Evolutionary conservation across 495 filamentous ascomycete species (phyloP).

Genomic region (Talaromyces borbonicus): DNA sequence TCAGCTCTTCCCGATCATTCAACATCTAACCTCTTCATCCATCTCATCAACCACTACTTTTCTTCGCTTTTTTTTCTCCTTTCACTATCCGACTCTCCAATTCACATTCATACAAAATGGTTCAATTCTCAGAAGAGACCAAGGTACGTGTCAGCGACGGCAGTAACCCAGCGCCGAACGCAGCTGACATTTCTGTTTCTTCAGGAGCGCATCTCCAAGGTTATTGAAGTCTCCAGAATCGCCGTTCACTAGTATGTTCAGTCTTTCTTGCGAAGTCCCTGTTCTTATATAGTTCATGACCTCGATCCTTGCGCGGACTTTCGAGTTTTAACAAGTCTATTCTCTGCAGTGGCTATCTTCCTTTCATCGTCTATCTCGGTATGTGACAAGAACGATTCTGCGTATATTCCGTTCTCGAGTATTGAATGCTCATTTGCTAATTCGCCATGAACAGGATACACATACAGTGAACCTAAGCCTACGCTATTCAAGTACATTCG

Average conservation of each 20-base stretch:
- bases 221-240: slow-evolving; percentile 88
- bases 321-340: slow-evolving; percentile 24
- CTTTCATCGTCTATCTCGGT: slow-evolving; percentile 96
- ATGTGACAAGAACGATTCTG: slow-evolving; percentile 29
- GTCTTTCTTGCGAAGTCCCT: not conserved
- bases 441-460: slow-evolving; percentile 66
- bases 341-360: slow-evolving; percentile 74
- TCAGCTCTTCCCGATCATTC: not conserved
- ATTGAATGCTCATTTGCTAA: slow-evolving; percentile 1
- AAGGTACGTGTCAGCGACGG: slow-evolving; percentile 51
- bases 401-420: not conserved
- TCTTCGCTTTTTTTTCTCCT: too few relatives aligned
- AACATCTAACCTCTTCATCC: not conserved
- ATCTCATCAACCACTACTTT: not conserved
- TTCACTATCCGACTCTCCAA: too few relatives aligned
- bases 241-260: slow-evolving; percentile 83
- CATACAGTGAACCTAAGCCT: slow-evolving; percentile 81
- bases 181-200: slow-evolving; percentile 1
- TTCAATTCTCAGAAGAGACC: slow-evolving; percentile 91
- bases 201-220: slow-evolving; percentile 90
- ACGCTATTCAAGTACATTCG: slow-evolving; percentile 75
- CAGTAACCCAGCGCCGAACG: not conserved
- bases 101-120: slow-evolving; percentile 46
- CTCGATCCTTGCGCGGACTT: slow-evolving; percentile 4
- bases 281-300: not conserved